These are phyloP conservation scores for Ceratocystis colombiana DNA, from an alignment of 2,329 filamentous ascomycete genomes.

Conservation along the genomic window DNA sequence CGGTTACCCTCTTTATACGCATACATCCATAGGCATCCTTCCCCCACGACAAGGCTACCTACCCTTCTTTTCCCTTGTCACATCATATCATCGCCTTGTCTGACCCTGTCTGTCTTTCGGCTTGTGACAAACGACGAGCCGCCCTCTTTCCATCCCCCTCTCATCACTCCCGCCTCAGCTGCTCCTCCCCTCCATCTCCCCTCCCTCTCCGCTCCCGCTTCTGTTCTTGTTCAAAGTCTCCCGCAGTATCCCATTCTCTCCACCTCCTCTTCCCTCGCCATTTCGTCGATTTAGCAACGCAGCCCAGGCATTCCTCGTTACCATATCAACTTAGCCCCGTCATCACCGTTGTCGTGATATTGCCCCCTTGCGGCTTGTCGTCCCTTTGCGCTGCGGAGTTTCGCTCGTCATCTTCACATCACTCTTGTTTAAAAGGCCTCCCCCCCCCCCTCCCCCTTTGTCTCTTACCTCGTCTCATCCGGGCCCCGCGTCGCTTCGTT, in stretches of 20 bases:
- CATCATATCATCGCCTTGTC: not conserved
- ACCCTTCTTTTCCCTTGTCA: not conserved
- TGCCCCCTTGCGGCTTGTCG: not conserved
- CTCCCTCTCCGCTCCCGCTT: not conserved
- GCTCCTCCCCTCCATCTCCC: not conserved
- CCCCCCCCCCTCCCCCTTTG: not conserved
- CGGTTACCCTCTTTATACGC: not conserved
- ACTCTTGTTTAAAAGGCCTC: not conserved
- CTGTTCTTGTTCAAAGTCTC: not conserved
- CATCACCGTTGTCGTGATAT: not conserved
- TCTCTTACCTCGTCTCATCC: not conserved
- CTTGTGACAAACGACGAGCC: not conserved
- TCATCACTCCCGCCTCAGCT: not conserved
- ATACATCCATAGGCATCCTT: not conserved
- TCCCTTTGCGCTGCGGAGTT: not conserved
- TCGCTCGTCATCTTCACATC: too few relatives aligned
- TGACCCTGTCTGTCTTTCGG: not conserved
- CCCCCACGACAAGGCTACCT: not conserved
- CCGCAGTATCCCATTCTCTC: not conserved
- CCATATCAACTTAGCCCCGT: not conserved
- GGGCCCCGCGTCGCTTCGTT: not conserved
- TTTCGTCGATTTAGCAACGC: not conserved
- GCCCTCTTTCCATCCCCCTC: not conserved
- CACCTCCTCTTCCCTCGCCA: not conserved
- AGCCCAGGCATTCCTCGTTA: not conserved